Evolutionary conservation across 208 protist species (phyloP), one percentile per base, ranked within the genome.

Genomic region (Trypanosoma mega): DNA sequence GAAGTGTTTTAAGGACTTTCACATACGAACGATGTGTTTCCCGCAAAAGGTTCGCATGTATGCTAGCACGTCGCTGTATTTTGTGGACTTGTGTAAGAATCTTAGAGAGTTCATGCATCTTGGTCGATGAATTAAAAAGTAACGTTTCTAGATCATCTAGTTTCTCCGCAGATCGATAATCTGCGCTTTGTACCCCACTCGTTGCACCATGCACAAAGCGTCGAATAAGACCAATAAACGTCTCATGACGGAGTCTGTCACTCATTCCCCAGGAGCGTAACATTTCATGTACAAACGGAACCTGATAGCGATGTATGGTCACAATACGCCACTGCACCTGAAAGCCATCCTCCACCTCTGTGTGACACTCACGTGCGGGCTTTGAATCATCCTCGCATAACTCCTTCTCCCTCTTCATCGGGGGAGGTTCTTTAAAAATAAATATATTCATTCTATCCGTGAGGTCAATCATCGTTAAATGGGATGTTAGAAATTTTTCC

Each of bases 141-240:
- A 60, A 58, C 39, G 36, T 63, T 70, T 90, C 82, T 43, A 86
- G 20, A 27, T 68, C 33, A 54, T 86, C 82, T 21, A 86, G 71
- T 53, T 64, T 60, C n/a, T 70, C 72, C 8, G 76, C 68, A 48
- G 69, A 72, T 43, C 55, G 62, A 26, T 70, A 73, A 21, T 67
- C 68, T 11, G 64, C 23, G 46, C 63, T 52, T 55, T 76, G 72
- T 51, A 84, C 46, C 31, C 67, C 71, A 5, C 58, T 54, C 8
- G 74, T 65, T 6, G 73, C 53, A 2, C 70, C 67, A 44, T 79
- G 68, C 24, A 80, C 63, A 36, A 90, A 36, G 14, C 72, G 57
- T 0, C 72, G 72, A 21, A 86, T 41, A 1, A 87, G 27, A 23
- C 76, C 77, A 51, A 85, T 66, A 68, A 72, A 76, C 31, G 68